Evolutionary conservation across 1,284 basidiomycete genomes (phyloP).

Genomic region (Apiotrichum mycotoxinovorans): DNA sequence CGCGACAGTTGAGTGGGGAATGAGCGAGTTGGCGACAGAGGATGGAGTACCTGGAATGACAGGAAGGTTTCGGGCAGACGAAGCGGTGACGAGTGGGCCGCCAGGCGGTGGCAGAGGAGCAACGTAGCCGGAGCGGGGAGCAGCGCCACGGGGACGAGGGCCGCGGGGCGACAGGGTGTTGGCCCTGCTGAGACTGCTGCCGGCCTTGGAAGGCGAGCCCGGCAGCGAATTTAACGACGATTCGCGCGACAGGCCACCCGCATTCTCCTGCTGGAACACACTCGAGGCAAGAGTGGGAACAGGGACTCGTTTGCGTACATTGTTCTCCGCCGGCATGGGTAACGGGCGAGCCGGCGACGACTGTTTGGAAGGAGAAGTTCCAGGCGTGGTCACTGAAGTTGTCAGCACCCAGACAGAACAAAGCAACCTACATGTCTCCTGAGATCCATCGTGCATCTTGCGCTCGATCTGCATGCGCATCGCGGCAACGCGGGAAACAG

Average conservation of each 20-base stretch:
- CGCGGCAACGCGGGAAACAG: constrained; percentile 20
- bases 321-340: not conserved
- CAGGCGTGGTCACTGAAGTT: not conserved
- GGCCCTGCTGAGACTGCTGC: not conserved
- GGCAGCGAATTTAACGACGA: constrained; percentile 7
- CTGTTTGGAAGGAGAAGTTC: not conserved
- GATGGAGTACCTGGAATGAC: not conserved
- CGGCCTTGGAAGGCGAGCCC: constrained; percentile 6
- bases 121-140: constrained; percentile 8
- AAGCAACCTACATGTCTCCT: not conserved
- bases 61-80: not conserved
- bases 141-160: constrained; percentile 5
- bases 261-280: not conserved
- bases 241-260: constrained; percentile 6
- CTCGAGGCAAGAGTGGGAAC: constrained; percentile 9
- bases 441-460: not conserved
- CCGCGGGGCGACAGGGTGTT: constrained; percentile 16
- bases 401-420: not conserved
- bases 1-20: not conserved
- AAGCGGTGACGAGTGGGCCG: not conserved
- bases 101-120: constrained; percentile 13
- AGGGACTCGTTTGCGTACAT: not conserved
- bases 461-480: constrained; percentile 19
- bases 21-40: not conserved
- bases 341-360: not conserved